Evolutionary conservation across 306 rosid genomes (phyloP), one percentile per base, ranked within the genome.

Genomic region (Medicago truncatula): DNA sequence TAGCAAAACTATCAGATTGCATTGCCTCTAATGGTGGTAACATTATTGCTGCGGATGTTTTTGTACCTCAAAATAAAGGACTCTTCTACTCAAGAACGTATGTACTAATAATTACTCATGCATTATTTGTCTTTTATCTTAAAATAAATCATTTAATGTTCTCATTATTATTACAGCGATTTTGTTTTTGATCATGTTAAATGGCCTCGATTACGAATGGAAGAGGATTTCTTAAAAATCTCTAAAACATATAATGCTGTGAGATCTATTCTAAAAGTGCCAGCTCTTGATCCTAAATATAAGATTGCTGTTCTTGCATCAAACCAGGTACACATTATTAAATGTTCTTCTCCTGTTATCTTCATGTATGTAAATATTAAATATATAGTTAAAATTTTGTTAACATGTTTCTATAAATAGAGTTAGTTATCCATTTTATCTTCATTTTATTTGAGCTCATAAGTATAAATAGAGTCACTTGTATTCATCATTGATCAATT

Each of bases 1-100:
- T 95, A 53, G 97, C 97, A 49, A 92, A 86, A 87, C 84, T 92
- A 2, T 92, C 98, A 7, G 97, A 95, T 11, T 92, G 97, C 71
- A 95, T 95, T 76, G 97, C 98, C 44, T 86, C 90, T 18, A 89
- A 67, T 54, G 97, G 96, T 4, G 98, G 98, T 38, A 95, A 95
- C 85, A 95, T 95, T 53, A 91, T 92, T 21, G 83, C 78, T 1
- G 98, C 96, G 5, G 97, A 90, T 86, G 91, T 95, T 77, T 95
- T 95, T 50, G 97, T 92, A 2, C 98, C 98, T 6, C 91, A 90
- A 81, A 95, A 92, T 74, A 89, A 92, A 78, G 82, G 72, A 43
- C 86, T 90, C 79, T 95, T 92, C 88, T 92, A 92, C 78, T 86
- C 93, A 53, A 92, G 98, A 89, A 90, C 97, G 98, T 95, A 79